Percentiles rank a stretch among this genome's conserved stretches.
Evolutionary conservation across 2,329 filamentous ascomycete genomes (phyloP).

Genomic region (Exophiala mesophila): DNA sequence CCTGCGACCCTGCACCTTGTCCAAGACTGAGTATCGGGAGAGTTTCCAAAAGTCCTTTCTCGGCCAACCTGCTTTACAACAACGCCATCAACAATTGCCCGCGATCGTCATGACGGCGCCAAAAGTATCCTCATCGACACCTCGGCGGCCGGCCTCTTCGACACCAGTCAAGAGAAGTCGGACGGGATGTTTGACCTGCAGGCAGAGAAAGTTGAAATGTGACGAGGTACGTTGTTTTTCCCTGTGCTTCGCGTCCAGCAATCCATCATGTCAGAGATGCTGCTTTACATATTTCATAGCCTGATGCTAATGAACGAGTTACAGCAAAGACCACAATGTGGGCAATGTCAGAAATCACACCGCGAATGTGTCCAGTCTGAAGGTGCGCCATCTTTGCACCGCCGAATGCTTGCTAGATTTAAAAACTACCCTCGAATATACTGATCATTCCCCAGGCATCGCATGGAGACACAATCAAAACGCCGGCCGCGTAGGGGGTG

Average conservation of each 20-base stretch:
- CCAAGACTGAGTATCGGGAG: background rate
- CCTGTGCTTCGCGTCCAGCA: too few species aligned
- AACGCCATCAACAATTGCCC: background rate
- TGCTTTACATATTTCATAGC: too few species aligned
- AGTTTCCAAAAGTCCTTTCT: constrained; percentile 1
- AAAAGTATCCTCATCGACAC: background rate
- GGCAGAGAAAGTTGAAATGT: constrained; percentile 26
- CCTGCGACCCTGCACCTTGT: too few species aligned
- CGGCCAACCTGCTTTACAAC: background rate
- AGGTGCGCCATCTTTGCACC: constrained; percentile 18
- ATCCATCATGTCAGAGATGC: too few species aligned
- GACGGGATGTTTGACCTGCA: constrained; percentile 27
- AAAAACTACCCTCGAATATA: background rate
- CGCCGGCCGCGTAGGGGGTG: constrained; percentile 30
- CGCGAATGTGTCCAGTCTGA: constrained; percentile 22
- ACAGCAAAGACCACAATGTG: constrained; percentile 21
- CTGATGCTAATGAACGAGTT: constrained; percentile 5
- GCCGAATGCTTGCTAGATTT: too few species aligned
- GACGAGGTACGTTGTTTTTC: constrained; percentile 24
- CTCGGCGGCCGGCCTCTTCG: constrained; percentile 9
- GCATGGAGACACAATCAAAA: constrained; percentile 66
- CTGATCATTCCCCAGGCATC: constrained; percentile 39
- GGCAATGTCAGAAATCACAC: constrained; percentile 24
- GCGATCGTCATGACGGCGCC: background rate
- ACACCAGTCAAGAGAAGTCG: constrained; percentile 18